Percentiles rank a stretch among this genome's conserved stretches.
Evolutionary conservation across 202 grass and related monocot genomes (phyloP).

Genomic region (Alloteropsis angusta): DNA sequence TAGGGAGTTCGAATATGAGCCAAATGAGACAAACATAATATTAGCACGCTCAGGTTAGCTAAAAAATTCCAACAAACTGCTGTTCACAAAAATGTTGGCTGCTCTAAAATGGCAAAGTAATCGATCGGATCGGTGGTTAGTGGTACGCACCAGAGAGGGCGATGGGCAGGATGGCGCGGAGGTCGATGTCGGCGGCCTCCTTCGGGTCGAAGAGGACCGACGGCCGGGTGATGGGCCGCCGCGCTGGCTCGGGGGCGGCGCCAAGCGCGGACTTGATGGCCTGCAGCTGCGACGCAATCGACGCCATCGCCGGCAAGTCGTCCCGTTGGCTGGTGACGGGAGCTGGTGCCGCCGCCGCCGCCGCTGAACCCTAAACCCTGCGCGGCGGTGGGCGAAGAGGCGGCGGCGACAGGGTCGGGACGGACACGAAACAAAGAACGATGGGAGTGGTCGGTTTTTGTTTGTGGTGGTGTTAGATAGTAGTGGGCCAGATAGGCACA

Average conservation of each 20-base stretch:
- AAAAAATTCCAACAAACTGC: neutral
- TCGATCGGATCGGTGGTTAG: neutral
- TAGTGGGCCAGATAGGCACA: neutral
- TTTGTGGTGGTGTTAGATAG: neutral
- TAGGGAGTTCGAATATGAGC: neutral
- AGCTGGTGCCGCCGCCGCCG: conserved; percentile 2
- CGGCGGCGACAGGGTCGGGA: neutral
- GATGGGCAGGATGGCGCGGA: conserved; percentile 62
- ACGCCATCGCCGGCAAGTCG: conserved; percentile 30
- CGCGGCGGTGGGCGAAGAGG: neutral
- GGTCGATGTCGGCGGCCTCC: conserved; percentile 74
- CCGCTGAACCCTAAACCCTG: conserved; percentile 45
- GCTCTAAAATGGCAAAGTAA: neutral
- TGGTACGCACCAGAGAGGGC: conserved; percentile 48
- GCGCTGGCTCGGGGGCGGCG: conserved; percentile 23
- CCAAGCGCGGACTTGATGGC: conserved; percentile 67
- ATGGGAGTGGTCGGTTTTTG: neutral
- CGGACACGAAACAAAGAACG: neutral
- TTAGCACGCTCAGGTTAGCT: neutral
- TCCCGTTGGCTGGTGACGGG: neutral
- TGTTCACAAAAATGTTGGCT: neutral
- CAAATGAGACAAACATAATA: neutral
- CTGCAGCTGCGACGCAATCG: conserved; percentile 70
- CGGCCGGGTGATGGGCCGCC: conserved; percentile 51
- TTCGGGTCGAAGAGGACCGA: conserved; percentile 69